phyloP scores from a whole-genome alignment of 164 flowering plant genomes.

The Kingdonia uniflora region DNA sequence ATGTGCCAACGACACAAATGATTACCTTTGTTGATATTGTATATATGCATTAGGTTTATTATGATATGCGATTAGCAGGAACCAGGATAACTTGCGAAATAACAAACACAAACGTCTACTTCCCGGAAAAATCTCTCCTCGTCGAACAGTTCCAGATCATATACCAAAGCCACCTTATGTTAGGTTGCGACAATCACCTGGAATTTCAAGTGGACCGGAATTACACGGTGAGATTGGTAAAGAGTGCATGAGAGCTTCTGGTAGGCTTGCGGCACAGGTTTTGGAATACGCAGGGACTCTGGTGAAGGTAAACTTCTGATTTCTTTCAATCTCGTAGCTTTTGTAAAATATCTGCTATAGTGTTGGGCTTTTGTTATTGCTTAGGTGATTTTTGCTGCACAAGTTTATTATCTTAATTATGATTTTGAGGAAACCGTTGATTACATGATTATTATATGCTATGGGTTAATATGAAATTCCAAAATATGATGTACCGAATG shows the following conservation, averaged over 20 bases:
- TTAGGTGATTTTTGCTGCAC: too few species aligned
- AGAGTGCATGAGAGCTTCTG: constrained; percentile 90
- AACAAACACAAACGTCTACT: constrained; percentile 46
- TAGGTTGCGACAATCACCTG: constrained; percentile 41
- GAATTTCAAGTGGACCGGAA: constrained; percentile 65
- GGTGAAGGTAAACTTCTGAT: constrained; percentile 54
- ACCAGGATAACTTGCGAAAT: constrained; percentile 12
- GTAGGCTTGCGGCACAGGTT: constrained; percentile 90
- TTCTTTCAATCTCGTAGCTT: background rate
- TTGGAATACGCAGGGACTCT: constrained; percentile 88
- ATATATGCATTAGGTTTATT: too few species aligned
- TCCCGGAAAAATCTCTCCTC: constrained; percentile 85
- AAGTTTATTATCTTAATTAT: too few species aligned
- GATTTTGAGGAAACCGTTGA: too few species aligned
- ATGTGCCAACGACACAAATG: too few species aligned
- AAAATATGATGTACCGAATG: too few species aligned
- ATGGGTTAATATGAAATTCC: too few species aligned
- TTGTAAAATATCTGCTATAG: too few species aligned
- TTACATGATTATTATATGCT: too few species aligned
- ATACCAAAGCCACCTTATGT: constrained; percentile 79
- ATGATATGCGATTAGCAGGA: constrained; percentile 20
- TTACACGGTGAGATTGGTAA: constrained; percentile 79
- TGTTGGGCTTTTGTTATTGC: too few species aligned
- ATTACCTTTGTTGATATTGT: too few species aligned
- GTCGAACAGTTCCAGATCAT: constrained; percentile 67